These are phyloP conservation scores for Coleophoma cylindrospora DNA, from an alignment of 2,329 filamentous ascomycete genomes.

Conservation along the genomic window DNA sequence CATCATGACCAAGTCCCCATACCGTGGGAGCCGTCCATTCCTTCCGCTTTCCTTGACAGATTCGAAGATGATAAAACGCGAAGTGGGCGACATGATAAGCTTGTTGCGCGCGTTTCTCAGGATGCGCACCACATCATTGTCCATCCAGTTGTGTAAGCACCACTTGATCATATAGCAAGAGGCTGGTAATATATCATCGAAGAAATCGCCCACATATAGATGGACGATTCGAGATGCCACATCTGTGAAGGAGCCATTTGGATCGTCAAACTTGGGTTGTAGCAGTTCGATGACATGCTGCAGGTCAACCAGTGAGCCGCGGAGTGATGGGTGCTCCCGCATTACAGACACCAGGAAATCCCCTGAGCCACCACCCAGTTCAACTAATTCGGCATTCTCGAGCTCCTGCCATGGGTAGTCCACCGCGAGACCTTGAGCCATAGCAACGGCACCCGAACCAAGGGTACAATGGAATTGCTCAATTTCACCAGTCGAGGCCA, in stretches of 20 bases:
- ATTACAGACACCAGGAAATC: slow-evolving; percentile 30
- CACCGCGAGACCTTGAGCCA: slow-evolving; percentile 32
- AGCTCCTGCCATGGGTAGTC: slow-evolving; percentile 38
- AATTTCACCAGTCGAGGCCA: slow-evolving; percentile 27
- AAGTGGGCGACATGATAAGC: slow-evolving; percentile 19
- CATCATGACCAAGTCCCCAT: slow-evolving; percentile 38
- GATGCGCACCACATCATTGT: slow-evolving; percentile 4
- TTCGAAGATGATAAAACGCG: slow-evolving; percentile 32
- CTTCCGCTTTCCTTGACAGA: slow-evolving; percentile 28
- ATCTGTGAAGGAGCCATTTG: slow-evolving; percentile 27
- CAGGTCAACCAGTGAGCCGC: slow-evolving; percentile 30
- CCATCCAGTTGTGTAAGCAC: slow-evolving; percentile 27
- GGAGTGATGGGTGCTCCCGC: slow-evolving; percentile 23
- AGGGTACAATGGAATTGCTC: slow-evolving; percentile 31
- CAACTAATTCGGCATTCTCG: slow-evolving; percentile 25
- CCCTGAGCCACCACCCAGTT: slow-evolving; percentile 36
- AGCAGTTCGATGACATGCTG: slow-evolving; percentile 28
- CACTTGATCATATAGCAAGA: slow-evolving; percentile 22
- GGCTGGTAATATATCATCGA: slow-evolving; percentile 25
- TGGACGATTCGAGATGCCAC: slow-evolving; percentile 24
- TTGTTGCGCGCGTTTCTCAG: slow-evolving; percentile 21
- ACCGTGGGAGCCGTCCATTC: slow-evolving; percentile 26
- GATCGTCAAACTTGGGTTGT: slow-evolving; percentile 18
- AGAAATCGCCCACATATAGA: slow-evolving; percentile 33
- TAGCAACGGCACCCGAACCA: slow-evolving; percentile 30